These are phyloP conservation scores for Fusarium verrucosum DNA, from an alignment of 2,329 filamentous ascomycete species.

Conservation along the genomic window DNA sequence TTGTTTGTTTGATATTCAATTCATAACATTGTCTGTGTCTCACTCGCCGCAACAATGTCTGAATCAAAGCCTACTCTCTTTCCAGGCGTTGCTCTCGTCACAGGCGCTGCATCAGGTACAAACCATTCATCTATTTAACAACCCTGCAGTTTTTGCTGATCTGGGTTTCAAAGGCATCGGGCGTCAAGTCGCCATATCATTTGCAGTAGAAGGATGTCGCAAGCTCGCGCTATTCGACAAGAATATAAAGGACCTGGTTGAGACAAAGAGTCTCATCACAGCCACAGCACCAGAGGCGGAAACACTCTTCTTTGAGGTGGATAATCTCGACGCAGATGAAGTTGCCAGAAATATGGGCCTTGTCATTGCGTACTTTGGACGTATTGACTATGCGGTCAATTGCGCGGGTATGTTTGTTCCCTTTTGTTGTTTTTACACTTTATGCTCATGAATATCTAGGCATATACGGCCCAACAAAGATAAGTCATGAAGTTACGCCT, in stretches of 20 bases:
- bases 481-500: slow-evolving; percentile 48
- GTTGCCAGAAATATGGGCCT: slow-evolving; percentile 48
- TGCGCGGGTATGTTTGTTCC: slow-evolving; percentile 49
- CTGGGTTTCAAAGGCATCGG: slow-evolving; percentile 19
- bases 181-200: slow-evolving; percentile 50
- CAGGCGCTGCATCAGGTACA: slow-evolving; percentile 47
- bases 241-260: slow-evolving; percentile 45
- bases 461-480: slow-evolving; percentile 51
- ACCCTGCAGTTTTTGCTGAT: background rate
- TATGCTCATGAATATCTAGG: slow-evolving; percentile 37
- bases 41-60: background rate
- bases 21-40: background rate
- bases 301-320: slow-evolving; percentile 42
- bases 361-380: slow-evolving; percentile 48
- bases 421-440: background rate
- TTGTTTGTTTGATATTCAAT: background rate
- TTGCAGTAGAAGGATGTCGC: slow-evolving; percentile 55
- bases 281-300: slow-evolving; percentile 2
- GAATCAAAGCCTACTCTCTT: slow-evolving; percentile 34
- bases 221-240: slow-evolving; percentile 55
- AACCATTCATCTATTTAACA: background rate
- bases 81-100: slow-evolving; percentile 46
- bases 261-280: slow-evolving; percentile 42
- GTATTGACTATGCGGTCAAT: slow-evolving; percentile 59
- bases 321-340: slow-evolving; percentile 50